Conservation (phyloP, 2,329 filamentous ascomycete species). For the Dothistroma pini region DNA sequence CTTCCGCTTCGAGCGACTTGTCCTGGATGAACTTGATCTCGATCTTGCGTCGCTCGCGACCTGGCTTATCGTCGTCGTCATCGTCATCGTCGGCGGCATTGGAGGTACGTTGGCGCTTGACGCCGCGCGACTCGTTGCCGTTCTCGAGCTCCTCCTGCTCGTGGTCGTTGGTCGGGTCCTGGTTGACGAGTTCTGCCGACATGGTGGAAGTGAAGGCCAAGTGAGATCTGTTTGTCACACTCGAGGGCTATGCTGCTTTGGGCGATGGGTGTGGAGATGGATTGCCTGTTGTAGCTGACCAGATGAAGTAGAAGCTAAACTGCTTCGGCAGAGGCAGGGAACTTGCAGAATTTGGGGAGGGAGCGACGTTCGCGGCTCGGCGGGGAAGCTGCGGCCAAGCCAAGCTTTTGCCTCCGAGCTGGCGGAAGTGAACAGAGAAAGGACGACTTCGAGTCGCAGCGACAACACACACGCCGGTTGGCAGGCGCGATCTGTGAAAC, state of each 20-base stretch:
- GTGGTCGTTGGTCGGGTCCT: constrained; percentile 31
- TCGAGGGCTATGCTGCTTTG: constrained; percentile 11
- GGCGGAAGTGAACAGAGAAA: background rate
- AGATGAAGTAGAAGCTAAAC: constrained; percentile 8
- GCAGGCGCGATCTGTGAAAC: background rate
- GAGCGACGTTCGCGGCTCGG: constrained; percentile 30
- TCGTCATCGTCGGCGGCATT: constrained; percentile 78
- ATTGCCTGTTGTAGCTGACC: constrained; percentile 10
- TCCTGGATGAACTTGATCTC: constrained; percentile 99
- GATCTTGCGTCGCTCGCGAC: constrained; percentile 97
- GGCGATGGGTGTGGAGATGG: constrained; percentile 9
- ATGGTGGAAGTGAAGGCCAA: constrained; percentile 2
- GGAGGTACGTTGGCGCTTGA: constrained; percentile 81
- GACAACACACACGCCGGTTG: background rate
- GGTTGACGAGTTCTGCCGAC: constrained; percentile 12
- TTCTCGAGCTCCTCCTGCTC: constrained; percentile 59
- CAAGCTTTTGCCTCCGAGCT: background rate
- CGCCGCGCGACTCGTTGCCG: constrained; percentile 71
- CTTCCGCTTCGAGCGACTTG: constrained; percentile 99
- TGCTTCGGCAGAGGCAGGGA: constrained; percentile 1
- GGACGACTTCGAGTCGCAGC: background rate
- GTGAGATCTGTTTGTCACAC: background rate
- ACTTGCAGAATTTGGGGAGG: background rate
- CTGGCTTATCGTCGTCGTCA: constrained; percentile 96
- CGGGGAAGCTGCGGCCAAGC: constrained; percentile 36